Evolutionary conservation across 1,139 yeast species (phyloP).

Genomic region (Geotrichum phurueaensis): DNA sequence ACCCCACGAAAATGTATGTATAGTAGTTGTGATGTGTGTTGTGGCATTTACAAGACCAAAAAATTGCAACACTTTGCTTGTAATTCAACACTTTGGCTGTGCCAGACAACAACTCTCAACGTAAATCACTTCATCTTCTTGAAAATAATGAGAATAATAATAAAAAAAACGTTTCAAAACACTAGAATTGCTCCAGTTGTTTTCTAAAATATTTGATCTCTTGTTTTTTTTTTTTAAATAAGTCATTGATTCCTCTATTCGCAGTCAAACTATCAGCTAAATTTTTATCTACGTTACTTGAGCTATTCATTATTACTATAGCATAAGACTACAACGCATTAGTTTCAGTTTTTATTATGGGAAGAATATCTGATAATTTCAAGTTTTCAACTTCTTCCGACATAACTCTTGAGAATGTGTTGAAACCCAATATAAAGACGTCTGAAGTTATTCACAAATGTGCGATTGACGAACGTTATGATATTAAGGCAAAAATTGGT

Average conservation of each 20-base stretch:
- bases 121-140: no score
- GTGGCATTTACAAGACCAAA: no score
- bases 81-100: no score
- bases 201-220: background rate
- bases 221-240: background rate
- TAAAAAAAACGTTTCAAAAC: background rate
- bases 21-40: no score
- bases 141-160: no score
- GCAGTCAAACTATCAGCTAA: background rate
- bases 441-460: slow-evolving; percentile 19
- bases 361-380: background rate
- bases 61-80: no score
- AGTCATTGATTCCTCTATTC: background rate
- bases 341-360: background rate
- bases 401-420: background rate
- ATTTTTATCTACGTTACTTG: no score
- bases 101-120: no score
- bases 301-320: no score
- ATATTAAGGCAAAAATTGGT: slow-evolving; percentile 52
- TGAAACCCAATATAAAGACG: background rate
- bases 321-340: background rate
- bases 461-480: slow-evolving; percentile 40
- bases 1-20: no score
- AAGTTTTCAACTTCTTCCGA: background rate
- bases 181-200: background rate